Conservation (phyloP, 2,329 filamentous ascomycete genomes). For the Arthrobotrys sphaeroides region DNA sequence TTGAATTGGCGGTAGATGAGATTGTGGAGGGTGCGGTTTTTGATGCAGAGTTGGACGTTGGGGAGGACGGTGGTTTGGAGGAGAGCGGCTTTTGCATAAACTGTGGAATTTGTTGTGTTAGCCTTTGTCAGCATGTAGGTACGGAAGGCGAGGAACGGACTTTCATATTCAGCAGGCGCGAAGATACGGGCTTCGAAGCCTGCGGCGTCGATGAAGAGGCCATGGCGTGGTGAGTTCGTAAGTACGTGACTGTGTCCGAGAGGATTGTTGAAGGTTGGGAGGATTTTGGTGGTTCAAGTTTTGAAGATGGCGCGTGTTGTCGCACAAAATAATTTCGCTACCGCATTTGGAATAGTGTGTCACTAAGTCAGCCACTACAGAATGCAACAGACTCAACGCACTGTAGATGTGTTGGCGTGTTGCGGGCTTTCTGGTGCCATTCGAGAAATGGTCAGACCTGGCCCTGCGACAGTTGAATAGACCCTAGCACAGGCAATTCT, state of each 20-base stretch:
- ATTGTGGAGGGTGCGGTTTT: neutral
- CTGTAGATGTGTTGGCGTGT: neutral
- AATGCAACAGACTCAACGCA: neutral
- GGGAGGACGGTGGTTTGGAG: neutral
- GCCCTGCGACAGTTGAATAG: no score
- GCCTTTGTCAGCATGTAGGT: neutral
- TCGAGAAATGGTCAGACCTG: no score
- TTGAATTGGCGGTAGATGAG: neutral
- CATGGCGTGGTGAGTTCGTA: neutral
- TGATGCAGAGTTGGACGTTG: neutral
- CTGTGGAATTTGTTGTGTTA: constrained; percentile 4
- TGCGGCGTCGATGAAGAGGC: constrained; percentile 13
- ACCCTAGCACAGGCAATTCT: no score
- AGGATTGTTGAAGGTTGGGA: neutral
- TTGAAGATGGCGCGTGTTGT: neutral
- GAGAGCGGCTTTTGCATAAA: constrained; percentile 50
- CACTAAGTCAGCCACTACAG: neutral
- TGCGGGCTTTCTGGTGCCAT: neutral
- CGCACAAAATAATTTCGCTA: neutral
- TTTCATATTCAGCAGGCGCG: constrained; percentile 50
- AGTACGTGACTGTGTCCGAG: neutral
- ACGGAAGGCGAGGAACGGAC: neutral
- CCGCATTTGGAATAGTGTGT: neutral
- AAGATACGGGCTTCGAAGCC: constrained; percentile 45
- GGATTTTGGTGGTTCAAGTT: neutral